Percentiles rank a stretch among this genome's conserved stretches.
Evolutionary conservation across 2,329 filamentous ascomycete genomes (phyloP).

Genomic region (Epichloe sibirici): DNA sequence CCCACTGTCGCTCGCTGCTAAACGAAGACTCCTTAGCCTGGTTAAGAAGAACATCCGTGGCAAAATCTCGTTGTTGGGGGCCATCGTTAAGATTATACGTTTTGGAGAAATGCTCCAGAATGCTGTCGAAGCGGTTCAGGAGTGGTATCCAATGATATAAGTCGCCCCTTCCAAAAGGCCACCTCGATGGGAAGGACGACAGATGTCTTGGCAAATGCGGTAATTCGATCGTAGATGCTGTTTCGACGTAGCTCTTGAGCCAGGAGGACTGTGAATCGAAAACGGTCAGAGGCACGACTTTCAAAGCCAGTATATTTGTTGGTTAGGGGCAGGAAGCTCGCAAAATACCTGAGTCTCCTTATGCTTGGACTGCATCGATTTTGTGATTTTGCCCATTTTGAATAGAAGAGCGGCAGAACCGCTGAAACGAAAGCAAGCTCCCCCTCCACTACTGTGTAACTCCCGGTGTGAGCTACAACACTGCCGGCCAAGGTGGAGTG

Average conservation of each 20-base stretch:
- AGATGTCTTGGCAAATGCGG: constrained; percentile 68
- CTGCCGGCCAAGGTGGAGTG: constrained; percentile 20
- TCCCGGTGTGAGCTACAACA: constrained; percentile 29
- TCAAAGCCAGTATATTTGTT: too few species aligned
- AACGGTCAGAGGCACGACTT: not conserved
- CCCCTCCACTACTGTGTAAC: constrained; percentile 42
- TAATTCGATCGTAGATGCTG: constrained; percentile 55
- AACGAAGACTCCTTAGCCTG: constrained; percentile 39
- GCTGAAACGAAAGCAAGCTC: constrained; percentile 34
- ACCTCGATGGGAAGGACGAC: constrained; percentile 69
- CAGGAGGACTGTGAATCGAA: constrained; percentile 59
- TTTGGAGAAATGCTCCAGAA: constrained; percentile 70
- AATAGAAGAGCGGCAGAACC: constrained; percentile 45
- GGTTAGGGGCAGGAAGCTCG: not conserved
- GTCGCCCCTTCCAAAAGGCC: constrained; percentile 92
- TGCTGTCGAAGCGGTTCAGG: constrained; percentile 82
- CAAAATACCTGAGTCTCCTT: constrained; percentile 50
- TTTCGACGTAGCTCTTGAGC: constrained; percentile 67
- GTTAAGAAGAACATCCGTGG: constrained; percentile 50
- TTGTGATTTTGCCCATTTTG: constrained; percentile 58
- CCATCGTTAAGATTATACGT: constrained; percentile 71
- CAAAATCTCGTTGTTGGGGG: constrained; percentile 69
- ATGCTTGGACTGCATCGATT: constrained; percentile 55
- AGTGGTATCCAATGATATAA: constrained; percentile 97
- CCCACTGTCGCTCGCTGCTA: constrained; percentile 35